Conservation (phyloP, 1,284 basidiomycete genomes). For the Trametes pubescens region DNA sequence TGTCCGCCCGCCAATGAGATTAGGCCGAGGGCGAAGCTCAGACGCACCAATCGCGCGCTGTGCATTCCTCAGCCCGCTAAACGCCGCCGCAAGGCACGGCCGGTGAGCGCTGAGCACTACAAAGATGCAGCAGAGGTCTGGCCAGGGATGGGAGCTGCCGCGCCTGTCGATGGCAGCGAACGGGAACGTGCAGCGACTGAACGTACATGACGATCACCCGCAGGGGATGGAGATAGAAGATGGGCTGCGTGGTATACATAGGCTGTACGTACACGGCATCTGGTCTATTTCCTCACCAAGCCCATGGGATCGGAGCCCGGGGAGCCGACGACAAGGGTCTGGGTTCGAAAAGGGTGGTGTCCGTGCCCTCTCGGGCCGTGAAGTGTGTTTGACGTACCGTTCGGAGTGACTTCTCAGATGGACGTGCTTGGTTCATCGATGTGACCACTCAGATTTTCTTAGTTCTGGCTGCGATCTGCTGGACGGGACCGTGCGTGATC, state of each 20-base stretch:
- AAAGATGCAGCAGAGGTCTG: neutral
- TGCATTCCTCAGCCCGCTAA: constrained; percentile 18
- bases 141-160: constrained; percentile 10
- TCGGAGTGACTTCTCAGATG: neutral
- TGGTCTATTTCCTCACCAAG: constrained; percentile 11
- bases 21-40: constrained; percentile 10
- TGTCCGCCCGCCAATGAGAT: neutral
- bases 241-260: neutral
- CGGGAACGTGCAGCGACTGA: neutral
- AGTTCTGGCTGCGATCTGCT: neutral
- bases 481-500: neutral
- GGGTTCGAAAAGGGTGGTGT: constrained; percentile 6
- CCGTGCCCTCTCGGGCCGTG: constrained; percentile 5
- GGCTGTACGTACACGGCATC: constrained; percentile 17
- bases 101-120: neutral
- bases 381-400: neutral
- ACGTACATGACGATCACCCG: neutral
- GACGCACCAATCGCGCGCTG: constrained; percentile 19
- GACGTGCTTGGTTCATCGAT: neutral
- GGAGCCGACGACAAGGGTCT: constrained; percentile 27
- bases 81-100: constrained; percentile 7
- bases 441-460: neutral
- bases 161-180: neutral
- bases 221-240: constrained; percentile 17
- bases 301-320: constrained; percentile 26